Evolutionary conservation across 1,284 basidiomycete genomes (phyloP), one percentile per base, ranked within the genome.

Genomic region (Porogramme epimiltina): DNA sequence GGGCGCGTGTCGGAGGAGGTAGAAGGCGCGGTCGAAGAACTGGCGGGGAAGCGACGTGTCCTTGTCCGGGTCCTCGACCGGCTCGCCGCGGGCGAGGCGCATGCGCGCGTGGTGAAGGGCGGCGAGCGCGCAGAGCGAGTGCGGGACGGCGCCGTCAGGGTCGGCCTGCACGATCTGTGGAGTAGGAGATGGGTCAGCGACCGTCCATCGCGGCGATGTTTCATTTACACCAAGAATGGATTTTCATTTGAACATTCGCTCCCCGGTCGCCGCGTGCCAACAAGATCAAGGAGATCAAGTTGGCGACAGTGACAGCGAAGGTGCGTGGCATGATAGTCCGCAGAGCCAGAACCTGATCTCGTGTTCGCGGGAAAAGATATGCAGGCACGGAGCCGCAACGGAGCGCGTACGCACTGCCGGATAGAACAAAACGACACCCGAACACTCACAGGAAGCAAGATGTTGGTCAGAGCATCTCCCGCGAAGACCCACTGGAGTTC

Each of bases 91-190:
- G 20, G 81, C 76, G 36, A 84, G 77, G 39, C 82, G 83, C 65
- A 80, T 75, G 42, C 80, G 79, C 50, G 78, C 81, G 60, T 79
- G 80, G 66, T 91, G 87, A 40, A 89, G 74, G 62, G 80, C 82
- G 33, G 87, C 81, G 49, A 91, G 74, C n/a, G 89, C 88, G 66
- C 83, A 87, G 36, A 90, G 77, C 11, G 87, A 83, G 63, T 83
- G 79, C 2, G 85, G 80, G 47, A 91, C 77, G 2, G 85, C 76
- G 45, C 89, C 86, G 48, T 78, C 77, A 9, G 86, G 85, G 39
- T 89, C 81, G 62, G 81, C 75, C 43, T 81, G 68, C 48, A 89
- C 78, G 51, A 81, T 71, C 87, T 90, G 65, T 18, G 55, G 58
- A 16, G 24, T 6, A 45, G 33, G 2, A 4, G 36, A 31, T 26